phyloP scores from a whole-genome alignment of 2,329 filamentous ascomycete genomes.

The Ophiostoma fasciatum region DNA sequence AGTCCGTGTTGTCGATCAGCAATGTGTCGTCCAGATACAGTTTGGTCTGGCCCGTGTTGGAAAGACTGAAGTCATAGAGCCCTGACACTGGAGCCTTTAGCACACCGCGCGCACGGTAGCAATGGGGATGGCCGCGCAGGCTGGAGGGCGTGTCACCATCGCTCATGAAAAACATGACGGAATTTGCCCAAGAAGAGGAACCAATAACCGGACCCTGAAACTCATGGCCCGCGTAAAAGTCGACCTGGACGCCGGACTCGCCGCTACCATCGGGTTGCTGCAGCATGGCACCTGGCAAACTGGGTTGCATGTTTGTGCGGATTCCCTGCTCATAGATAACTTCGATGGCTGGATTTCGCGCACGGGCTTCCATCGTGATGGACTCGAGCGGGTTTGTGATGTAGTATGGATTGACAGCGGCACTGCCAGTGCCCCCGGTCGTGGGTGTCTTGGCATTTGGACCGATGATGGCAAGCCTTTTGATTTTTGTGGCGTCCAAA shows the following conservation, averaged over 20 bases:
- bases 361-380: not conserved
- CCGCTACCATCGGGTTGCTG: not conserved
- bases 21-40: constrained; percentile 22
- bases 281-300: constrained; percentile 5
- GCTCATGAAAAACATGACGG: constrained; percentile 12
- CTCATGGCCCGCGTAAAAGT: constrained; percentile 10
- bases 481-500: constrained; percentile 4
- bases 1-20: constrained; percentile 30
- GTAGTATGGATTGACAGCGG: constrained; percentile 13
- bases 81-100: constrained; percentile 14
- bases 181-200: constrained; percentile 10
- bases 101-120: constrained; percentile 16
- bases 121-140: constrained; percentile 14
- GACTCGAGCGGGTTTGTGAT: constrained; percentile 9
- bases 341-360: constrained; percentile 3
- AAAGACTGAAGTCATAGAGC: constrained; percentile 17
- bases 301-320: constrained; percentile 10
- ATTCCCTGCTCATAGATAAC: constrained; percentile 8
- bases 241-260: constrained; percentile 7
- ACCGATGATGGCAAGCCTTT: constrained; percentile 11
- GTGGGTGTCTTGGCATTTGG: constrained; percentile 11
- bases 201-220: constrained; percentile 8
- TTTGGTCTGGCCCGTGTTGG: constrained; percentile 7
- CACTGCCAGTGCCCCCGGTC: constrained; percentile 13
- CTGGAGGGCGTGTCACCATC: constrained; percentile 10